phyloP scores from a whole-genome alignment of 2,329 filamentous ascomycete species.

The Dendryphion nanum region DNA sequence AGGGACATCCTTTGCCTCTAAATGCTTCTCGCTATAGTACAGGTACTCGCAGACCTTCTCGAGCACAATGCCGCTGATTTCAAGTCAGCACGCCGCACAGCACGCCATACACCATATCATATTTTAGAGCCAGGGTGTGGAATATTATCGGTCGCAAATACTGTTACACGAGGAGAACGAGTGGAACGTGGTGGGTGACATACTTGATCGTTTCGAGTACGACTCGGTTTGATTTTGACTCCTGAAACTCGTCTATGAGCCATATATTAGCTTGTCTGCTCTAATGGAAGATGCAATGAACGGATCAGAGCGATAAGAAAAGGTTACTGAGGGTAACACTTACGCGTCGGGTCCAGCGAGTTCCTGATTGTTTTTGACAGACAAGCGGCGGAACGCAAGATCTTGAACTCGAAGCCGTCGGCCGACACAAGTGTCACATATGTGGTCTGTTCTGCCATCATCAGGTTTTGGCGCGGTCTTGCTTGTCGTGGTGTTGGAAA shows the following conservation, averaged over 20 bases:
- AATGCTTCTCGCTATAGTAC: conserved; percentile 76
- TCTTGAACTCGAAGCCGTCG: conserved; percentile 75
- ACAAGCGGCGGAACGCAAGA: conserved; percentile 68
- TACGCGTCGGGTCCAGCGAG: conserved; percentile 71
- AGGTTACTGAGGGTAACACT: conserved; percentile 20
- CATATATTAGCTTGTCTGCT: background rate
- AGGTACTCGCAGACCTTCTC: conserved; percentile 83
- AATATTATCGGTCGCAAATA: too few relatives aligned
- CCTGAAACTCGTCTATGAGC: conserved; percentile 59
- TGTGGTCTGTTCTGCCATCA: conserved; percentile 47
- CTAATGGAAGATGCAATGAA: too few relatives aligned
- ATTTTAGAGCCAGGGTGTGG: too few relatives aligned
- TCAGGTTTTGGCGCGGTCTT: too few relatives aligned
- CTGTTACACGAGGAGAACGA: too few relatives aligned
- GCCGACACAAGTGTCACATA: conserved; percentile 76
- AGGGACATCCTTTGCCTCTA: conserved; percentile 67
- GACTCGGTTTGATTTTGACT: conserved; percentile 64
- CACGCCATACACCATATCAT: too few relatives aligned
- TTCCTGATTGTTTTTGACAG: conserved; percentile 71
- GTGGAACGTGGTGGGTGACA: background rate
- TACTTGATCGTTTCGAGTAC: conserved; percentile 74
- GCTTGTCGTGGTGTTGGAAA: too few relatives aligned
- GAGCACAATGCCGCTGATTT: conserved; percentile 64
- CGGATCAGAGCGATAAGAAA: too few relatives aligned
- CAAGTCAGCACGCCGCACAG: too few relatives aligned